Conservation (phyloP, 2,329 filamentous ascomycete genomes). For the Colletotrichum tanaceti region DNA sequence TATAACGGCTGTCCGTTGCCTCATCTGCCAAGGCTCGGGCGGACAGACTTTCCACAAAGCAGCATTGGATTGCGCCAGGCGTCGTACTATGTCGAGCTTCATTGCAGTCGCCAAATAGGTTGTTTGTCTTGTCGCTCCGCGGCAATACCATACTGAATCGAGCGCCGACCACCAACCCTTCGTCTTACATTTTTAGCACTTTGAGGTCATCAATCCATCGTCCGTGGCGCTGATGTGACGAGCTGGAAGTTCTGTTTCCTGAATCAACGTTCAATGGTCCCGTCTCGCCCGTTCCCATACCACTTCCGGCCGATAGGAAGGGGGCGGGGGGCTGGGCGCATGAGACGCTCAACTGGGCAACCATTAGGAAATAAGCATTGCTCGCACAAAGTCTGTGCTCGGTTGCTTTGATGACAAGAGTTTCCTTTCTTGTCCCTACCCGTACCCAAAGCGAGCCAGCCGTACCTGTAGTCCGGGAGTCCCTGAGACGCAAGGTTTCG, state of each 20-base stretch:
- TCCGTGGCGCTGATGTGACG: conserved; percentile 17
- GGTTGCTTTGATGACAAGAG: conserved; percentile 27
- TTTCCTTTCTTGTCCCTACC: neutral
- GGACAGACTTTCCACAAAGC: neutral
- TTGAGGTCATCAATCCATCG: conserved; percentile 11
- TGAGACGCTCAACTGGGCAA: conserved; percentile 18
- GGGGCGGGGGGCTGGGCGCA: no score
- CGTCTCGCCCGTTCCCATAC: conserved; percentile 12
- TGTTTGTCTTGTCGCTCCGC: neutral
- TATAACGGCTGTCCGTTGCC: neutral
- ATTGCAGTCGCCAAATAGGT: conserved; percentile 2
- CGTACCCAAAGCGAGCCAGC: conserved; percentile 26
- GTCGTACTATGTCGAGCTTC: conserved; percentile 2
- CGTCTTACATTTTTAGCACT: neutral
- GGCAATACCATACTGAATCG: neutral
- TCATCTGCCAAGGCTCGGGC: neutral
- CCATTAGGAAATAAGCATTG: neutral
- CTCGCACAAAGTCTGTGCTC: conserved; percentile 30
- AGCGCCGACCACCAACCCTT: neutral
- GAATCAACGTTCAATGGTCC: conserved; percentile 3
- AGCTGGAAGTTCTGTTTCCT: conserved; percentile 19
- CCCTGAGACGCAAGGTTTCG: conserved; percentile 13
- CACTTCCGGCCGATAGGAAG: neutral
- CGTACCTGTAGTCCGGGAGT: neutral
- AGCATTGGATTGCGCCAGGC: neutral